Evolutionary conservation across 2,329 filamentous ascomycete species (phyloP), one percentile per base, ranked within the genome.

Genomic region (Tolypocladium inflatum): DNA sequence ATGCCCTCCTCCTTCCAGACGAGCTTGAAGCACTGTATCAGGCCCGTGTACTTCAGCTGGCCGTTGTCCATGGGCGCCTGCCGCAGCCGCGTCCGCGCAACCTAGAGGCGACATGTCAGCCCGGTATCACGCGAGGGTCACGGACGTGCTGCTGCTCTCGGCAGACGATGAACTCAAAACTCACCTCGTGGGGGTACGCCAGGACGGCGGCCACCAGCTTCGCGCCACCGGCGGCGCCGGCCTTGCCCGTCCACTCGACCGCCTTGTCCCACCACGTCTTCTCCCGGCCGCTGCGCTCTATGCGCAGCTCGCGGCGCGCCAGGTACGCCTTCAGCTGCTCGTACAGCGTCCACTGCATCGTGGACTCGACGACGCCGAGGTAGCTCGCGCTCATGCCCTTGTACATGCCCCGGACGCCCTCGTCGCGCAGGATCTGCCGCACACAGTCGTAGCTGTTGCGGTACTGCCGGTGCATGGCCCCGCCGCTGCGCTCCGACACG

Each of bases 271-370:
- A 91, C 64, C 78, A 74, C 5, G 76, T 89, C 70, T 83, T 86
- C 42, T 81, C 76, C 51, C 85, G 78, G 1, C 88, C 87, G 76
- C 72, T 85, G 65, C 62, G 74, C 61, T 70, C 78, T 54, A 83
- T 79, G 55, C 73, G 76, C 65, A 79, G 80, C 71, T 89, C 87
- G 59, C 91, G 78, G 51, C 76, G 74, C 52, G 81, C 83, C 39
- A 97, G 76, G n/a, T 79, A 78, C 30, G 82, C 78, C 80, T 97
- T 97, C 79, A 95, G 86, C 72, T 92, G 88, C 76, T 97, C 92
- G 73, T 97, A 97, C 65, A 97, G 76, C 67, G 96, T 87, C 91
- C 91, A 96, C 71, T 97, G 92, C 66, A 96, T 73, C 6, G 92
- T 94, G 63, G 87, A 92, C 77, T 97, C 93, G 2, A 88, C 88